Conservation (phyloP, 345 rosid species). For the Microthlaspi erraticum region DNA sequence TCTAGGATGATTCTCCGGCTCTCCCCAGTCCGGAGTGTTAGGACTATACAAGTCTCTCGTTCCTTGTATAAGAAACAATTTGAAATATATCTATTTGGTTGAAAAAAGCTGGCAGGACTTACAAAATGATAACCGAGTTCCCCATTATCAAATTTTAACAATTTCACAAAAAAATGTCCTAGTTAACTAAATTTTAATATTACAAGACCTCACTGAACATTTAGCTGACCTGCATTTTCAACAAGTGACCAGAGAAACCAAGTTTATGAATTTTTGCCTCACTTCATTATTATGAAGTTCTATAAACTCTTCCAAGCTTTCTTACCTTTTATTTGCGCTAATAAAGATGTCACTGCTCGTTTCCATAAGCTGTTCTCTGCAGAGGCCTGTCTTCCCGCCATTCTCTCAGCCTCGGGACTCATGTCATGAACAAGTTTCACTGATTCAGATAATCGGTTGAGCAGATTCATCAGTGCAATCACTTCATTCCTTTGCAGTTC, state of each 20-base stretch:
- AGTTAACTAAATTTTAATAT: too few relatives aligned
- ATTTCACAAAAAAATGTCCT: too few relatives aligned
- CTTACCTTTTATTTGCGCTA: conserved; percentile 39
- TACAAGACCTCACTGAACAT: background rate
- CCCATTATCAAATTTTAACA: too few relatives aligned
- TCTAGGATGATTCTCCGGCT: background rate
- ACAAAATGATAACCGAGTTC: too few relatives aligned
- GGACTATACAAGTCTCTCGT: too few relatives aligned
- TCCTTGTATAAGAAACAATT: too few relatives aligned
- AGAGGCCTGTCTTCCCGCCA: conserved; percentile 31
- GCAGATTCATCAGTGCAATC: conserved; percentile 79
- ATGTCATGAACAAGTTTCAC: conserved; percentile 62
- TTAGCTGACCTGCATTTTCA: conserved; percentile 14
- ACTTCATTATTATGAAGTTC: background rate
- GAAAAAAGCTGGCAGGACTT: too few relatives aligned
- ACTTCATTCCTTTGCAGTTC: conserved; percentile 79
- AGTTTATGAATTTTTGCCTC: background rate
- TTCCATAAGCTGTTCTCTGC: conserved; percentile 45
- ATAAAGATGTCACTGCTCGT: conserved; percentile 43
- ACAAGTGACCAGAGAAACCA: background rate
- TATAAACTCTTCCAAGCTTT: background rate
- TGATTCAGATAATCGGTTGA: conserved; percentile 73
- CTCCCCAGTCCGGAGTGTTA: background rate
- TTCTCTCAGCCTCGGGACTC: conserved; percentile 55
- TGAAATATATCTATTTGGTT: too few relatives aligned